Evolutionary conservation across 768 basidiomycete genomes (phyloP), one percentile per base, ranked within the genome.

Genomic region (Auricularia cornea): DNA sequence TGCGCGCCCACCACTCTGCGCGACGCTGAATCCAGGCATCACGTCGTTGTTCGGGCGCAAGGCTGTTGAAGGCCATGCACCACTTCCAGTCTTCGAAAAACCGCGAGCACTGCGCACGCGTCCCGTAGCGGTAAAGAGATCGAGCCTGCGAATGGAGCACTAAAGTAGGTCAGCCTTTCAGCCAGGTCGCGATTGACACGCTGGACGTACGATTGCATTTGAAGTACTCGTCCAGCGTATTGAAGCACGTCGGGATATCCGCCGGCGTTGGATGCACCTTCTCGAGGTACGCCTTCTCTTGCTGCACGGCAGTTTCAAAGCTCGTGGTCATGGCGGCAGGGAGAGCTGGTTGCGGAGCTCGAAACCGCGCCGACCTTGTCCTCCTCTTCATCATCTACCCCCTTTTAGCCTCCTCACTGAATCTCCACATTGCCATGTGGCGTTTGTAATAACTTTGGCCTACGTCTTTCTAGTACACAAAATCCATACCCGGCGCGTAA

Each of bases 31-130:
- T 86, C 95, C 94, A 99, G 3, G 84, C 84, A 60, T 92, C 85
- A 32, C 89, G 81, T 70, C 85, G 84, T 69, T 87, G 83, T 62
- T 94, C 93, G 18, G 86, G 85, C 60, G 88, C 82, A 74, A 91
- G 77, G 14, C 83, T 80, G 74, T 94, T 96, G 65, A 89, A 77
- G 65, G 86, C 88, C 78, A 96, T 78, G 76, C 96, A 99, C 74
- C 91, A 96, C 75, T 97, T 97, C 82, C 96, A 95, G 69, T 96
- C 94, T 63, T 92, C 87, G 71, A 87, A 81, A 72, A 96, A 94
- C 54, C 80, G 79, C 0, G 77, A 78, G 75, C 95, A 98, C 62
- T 85, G 83, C 0, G 83, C 76, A 62, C 85, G 82, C 63, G 83
- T 76, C 6, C 96, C 96, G 67, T 88, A 86, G 70, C 96, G 84